phyloP scores from a whole-genome alignment of 2,329 filamentous ascomycete species.

The Aspergillus tubingensis region DNA sequence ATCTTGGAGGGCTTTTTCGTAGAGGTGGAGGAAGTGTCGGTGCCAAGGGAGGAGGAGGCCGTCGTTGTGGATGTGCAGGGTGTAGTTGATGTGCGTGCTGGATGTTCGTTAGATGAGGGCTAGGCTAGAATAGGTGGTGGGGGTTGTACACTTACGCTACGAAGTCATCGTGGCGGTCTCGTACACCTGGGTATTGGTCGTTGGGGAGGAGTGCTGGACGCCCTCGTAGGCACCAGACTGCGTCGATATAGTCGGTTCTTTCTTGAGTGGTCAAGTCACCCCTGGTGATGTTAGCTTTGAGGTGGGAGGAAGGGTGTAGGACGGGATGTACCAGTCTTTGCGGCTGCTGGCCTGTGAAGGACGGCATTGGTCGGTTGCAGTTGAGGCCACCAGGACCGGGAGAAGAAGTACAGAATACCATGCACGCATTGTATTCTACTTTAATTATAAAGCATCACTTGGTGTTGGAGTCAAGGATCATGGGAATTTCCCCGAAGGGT shows the following conservation, averaged over 20 bases:
- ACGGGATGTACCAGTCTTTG: not conserved
- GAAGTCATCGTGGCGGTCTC: constrained; percentile 31
- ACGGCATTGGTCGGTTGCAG: not conserved
- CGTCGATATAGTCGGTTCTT: constrained; percentile 28
- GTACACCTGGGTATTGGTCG: constrained; percentile 26
- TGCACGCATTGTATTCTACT: not conserved
- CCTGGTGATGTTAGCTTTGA: constrained; percentile 15
- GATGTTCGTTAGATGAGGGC: not conserved
- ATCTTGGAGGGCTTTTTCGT: constrained; percentile 15
- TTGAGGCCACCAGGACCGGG: not conserved
- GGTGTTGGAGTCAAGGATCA: too few species aligned
- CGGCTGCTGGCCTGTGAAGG: not conserved
- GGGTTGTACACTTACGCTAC: constrained; percentile 24
- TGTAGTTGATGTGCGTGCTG: constrained; percentile 33
- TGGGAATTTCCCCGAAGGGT: too few species aligned
- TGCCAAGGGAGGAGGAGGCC: constrained; percentile 22
- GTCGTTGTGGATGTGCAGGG: constrained; percentile 24
- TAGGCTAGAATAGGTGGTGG: not conserved
- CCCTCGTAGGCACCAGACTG: constrained; percentile 26
- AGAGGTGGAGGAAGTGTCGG: constrained; percentile 20
- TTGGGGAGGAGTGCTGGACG: constrained; percentile 22
- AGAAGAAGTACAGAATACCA: not conserved
- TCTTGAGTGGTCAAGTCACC: constrained; percentile 19
- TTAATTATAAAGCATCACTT: too few species aligned
- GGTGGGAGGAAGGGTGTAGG: not conserved